Percentiles rank a stretch among this genome's conserved stretches.
Evolutionary conservation across 768 basidiomycete species (phyloP).

Genomic region (Panaeolus cyanescens): DNA sequence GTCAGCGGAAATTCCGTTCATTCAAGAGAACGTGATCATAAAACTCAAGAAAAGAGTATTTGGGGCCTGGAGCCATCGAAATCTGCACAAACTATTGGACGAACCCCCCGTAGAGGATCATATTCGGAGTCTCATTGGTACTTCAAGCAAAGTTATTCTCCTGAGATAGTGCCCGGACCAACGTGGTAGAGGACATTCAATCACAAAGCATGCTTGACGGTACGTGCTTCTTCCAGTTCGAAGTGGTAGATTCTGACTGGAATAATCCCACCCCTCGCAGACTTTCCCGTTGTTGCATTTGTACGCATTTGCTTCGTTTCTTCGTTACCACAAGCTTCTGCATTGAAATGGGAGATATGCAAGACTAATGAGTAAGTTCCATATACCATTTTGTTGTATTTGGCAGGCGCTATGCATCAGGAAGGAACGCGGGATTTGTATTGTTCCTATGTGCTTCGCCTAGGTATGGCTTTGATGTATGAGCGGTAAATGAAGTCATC

Average conservation of each 20-base stretch:
- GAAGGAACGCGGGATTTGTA: background rate
- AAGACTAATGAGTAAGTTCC: slow-evolving; percentile 24
- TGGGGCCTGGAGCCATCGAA: slow-evolving; percentile 6
- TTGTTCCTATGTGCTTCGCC: background rate
- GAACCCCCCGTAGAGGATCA: slow-evolving; percentile 4
- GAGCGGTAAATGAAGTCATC: background rate
- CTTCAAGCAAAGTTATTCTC: slow-evolving; percentile 5
- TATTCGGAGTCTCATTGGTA: slow-evolving; percentile 15
- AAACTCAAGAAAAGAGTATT: background rate
- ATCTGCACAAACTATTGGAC: slow-evolving; percentile 12
- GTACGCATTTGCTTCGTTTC: slow-evolving; percentile 19
- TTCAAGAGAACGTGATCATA: slow-evolving; percentile 2
- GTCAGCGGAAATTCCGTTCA: slow-evolving; percentile 23
- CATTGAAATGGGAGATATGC: slow-evolving; percentile 23
- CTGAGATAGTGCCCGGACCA: background rate
- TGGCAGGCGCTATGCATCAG: slow-evolving; percentile 15
- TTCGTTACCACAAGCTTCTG: slow-evolving; percentile 21
- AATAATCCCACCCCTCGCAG: slow-evolving; percentile 11
- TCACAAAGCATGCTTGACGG: background rate
- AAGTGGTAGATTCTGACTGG: background rate
- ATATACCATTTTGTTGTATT: background rate
- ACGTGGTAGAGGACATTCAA: background rate
- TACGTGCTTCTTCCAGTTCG: background rate
- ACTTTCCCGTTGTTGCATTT: slow-evolving; percentile 14
- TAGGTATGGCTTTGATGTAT: too few relatives aligned